phyloP scores from a whole-genome alignment of 202 grass and related monocot genomes.

The Schoenoplectus triqueter region DNA sequence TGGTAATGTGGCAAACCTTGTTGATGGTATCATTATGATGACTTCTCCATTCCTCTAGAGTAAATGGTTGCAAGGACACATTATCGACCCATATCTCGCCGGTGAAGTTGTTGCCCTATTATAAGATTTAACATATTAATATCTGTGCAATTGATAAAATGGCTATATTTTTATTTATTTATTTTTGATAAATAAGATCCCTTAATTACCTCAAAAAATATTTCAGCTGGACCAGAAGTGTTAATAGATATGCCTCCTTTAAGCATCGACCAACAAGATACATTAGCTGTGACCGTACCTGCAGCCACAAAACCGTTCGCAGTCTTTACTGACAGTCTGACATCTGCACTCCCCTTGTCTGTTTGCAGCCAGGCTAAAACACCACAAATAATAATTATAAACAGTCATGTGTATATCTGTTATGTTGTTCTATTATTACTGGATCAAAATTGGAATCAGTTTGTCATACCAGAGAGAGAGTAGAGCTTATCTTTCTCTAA shows the following conservation, averaged over 20 bases:
- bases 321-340: conserved; percentile 66
- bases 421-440: not conserved
- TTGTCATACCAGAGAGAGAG: conserved; percentile 45
- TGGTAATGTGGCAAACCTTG: conserved; percentile 37
- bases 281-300: conserved; percentile 52
- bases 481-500: conserved; percentile 52
- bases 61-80: conserved; percentile 76
- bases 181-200: not conserved
- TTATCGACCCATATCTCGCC: conserved; percentile 77
- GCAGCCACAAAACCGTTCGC: conserved; percentile 46
- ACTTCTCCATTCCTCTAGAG: conserved; percentile 59
- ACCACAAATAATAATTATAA: not conserved
- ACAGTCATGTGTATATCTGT: not conserved
- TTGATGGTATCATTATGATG: conserved; percentile 52
- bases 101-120: conserved; percentile 55
- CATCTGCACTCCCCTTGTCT: conserved; percentile 48
- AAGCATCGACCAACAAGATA: conserved; percentile 85
- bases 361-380: conserved; percentile 74
- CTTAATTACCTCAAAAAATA: conserved; percentile 71
- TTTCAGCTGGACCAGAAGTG: conserved; percentile 54
- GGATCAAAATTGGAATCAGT: not conserved
- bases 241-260: conserved; percentile 78
- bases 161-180: not conserved
- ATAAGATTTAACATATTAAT: not conserved
- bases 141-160: not conserved